These are phyloP conservation scores for Chytridiales sp. DNA, from an alignment of 371 early-diverging fungal species.

Conservation along the genomic window DNA sequence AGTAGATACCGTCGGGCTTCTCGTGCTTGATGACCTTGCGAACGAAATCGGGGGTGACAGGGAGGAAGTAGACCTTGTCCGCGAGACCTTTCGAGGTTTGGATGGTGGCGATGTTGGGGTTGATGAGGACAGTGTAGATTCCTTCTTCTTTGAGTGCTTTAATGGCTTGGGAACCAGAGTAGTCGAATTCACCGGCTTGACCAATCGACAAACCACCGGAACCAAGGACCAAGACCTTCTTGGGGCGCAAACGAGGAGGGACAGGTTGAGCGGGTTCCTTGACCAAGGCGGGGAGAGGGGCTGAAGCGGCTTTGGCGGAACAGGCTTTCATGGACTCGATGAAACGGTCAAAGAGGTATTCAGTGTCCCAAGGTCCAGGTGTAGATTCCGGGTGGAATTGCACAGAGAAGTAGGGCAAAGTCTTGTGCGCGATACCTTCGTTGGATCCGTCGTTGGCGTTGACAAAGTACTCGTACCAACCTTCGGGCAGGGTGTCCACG, in stretches of 20 bases:
- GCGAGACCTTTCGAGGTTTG: conserved; percentile 93
- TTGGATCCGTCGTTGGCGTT: conserved; percentile 98
- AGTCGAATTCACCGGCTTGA: conserved; percentile 98
- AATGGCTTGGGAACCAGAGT: conserved; percentile 95
- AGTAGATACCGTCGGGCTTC: conserved; percentile 88
- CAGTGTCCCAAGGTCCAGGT: conserved; percentile 97
- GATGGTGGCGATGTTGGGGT: conserved; percentile 97
- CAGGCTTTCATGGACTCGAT: conserved; percentile 74
- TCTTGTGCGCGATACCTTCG: conserved; percentile 91
- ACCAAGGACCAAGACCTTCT: conserved; percentile 92
- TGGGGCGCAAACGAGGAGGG: conserved; percentile 33
- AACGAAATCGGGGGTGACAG: conserved; percentile 91
- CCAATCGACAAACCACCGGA: conserved; percentile 96
- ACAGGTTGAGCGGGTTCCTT: conserved; percentile 19
- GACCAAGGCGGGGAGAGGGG: conserved; percentile 69
- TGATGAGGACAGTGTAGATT: conserved; percentile 88
- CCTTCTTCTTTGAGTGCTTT: conserved; percentile 95
- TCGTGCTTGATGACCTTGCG: conserved; percentile 89
- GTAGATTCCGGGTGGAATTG: conserved; percentile 98
- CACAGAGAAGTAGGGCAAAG: conserved; percentile 90
- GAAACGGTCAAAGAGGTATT: conserved; percentile 92
- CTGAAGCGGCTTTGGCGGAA: conserved; percentile 60
- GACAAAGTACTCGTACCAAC: conserved; percentile 87
- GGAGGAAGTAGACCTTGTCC: conserved; percentile 94
- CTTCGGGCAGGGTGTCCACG: conserved; percentile 69